Percentiles rank a stretch among this genome's conserved stretches.
Conservation (phyloP, 2,329 filamentous ascomycete species). For the Hymenoscyphus albidus region DNA sequence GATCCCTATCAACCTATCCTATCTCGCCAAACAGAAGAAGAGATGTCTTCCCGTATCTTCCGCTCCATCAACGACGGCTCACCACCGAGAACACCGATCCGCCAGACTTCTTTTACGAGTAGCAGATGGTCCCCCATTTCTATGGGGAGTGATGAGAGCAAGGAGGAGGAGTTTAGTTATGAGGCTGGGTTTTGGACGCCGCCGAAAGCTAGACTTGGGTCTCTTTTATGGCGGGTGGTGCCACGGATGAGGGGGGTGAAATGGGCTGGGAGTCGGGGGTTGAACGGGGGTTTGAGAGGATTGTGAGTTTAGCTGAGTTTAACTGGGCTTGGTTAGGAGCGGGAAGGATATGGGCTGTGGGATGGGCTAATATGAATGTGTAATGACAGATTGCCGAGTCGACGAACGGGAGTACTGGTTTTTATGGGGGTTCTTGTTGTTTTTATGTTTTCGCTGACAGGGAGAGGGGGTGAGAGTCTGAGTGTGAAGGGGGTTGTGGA, state of each 20-base stretch:
- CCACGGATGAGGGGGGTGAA: too few species aligned
- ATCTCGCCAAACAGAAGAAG: constrained; percentile 1
- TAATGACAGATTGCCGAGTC: neutral
- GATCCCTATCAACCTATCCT: too few species aligned
- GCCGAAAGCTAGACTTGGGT: too few species aligned
- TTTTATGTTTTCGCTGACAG: neutral
- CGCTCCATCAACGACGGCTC: constrained; percentile 14
- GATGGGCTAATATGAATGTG: neutral
- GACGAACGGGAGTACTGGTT: neutral
- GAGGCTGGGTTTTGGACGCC: too few species aligned
- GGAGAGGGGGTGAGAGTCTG: too few species aligned
- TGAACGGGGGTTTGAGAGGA: too few species aligned
- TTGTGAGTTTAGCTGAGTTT: too few species aligned
- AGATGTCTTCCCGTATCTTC: constrained; percentile 18
- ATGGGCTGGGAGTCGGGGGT: too few species aligned
- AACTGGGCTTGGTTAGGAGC: neutral
- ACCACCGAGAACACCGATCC: constrained; percentile 21
- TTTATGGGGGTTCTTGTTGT: neutral
- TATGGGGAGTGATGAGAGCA: neutral
- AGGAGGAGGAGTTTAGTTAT: too few species aligned
- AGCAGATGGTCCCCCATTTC: constrained; percentile 22
- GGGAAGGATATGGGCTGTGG: neutral
- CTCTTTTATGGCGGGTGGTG: too few species aligned
- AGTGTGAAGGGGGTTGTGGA: neutral
- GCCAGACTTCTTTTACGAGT: constrained; percentile 16